Base-by-base conservation (phyloP, 1,139 yeast species). In the Scheffersomyces illinoinensis region DNA sequence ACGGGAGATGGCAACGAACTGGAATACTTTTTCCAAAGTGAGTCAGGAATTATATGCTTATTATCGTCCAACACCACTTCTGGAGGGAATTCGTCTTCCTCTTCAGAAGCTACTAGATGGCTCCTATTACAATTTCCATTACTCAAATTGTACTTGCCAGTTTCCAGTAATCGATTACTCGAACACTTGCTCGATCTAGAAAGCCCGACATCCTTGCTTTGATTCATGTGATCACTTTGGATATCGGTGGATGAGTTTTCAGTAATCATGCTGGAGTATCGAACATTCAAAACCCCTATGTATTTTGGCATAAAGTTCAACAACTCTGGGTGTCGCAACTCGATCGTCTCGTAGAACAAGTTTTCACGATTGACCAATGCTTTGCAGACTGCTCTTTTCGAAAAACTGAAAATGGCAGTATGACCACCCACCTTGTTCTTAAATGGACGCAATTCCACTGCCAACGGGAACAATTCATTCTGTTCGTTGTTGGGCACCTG, bases 341-440 rank as follows among this genome's bases (percentile, higher is more conserved):
- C 98, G 54, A 95, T 88, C 5, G 89, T 86, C 72, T 96, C 99
- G 72, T 96, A 96, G 89, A 97, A 93, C 62, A 82, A 76, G 72
- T 95, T 91, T 70, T 96, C 99, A 62, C 97, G 81, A 67, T 92
- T 92, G 62, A 93, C 91, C 61, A 95, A 77, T 0, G 96, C 96
- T 73, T 96, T 96, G 74, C 99, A 95, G n/a, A 96, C 97, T 0
- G 98, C 98, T 59, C 91, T 81, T 66, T 88, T 90, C 7, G 97
- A 90, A 70, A 95, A 95, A 63, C 95, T 84, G 75, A 95, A 96
- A 54, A 96, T 93, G 1, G 98, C 98, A 0, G 98, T 95, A 71
- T 96, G 99, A 0, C 99, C 99, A 10, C 99, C 99, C 7, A 96
- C 99, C 69, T 91, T 91, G 70, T 95, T 93, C 64, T 89, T 87